Evolutionary conservation across 2,329 filamentous ascomycete genomes (phyloP), one percentile per base, ranked within the genome.

Genomic region (Phyllosticta citribraziliensis): DNA sequence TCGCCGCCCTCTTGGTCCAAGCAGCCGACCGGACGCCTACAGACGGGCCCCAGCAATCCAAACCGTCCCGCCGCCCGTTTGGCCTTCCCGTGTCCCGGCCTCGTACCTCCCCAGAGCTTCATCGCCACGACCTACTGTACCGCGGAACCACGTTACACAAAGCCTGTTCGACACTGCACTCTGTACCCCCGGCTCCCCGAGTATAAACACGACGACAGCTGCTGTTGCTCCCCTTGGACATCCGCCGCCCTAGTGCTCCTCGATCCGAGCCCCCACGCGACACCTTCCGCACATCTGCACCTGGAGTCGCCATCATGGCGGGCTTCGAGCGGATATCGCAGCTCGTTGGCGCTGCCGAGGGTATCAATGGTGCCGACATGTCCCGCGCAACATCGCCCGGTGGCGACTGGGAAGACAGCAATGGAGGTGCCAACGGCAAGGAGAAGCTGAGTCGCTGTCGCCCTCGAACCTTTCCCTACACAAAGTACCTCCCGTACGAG

Each of bases 401-500:
- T 64, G 80, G 75, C 82, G 67, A 82, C 81, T 66, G 82, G 79
- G 67, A 75, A 76, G 77, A 79, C 66, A 69, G 76, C 55, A 82
- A 84, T 68, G 80, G 80, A 65, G 69, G 76, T 63, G 66, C 73
- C 55, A 72, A 74, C 63, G 74, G 75, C 62, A 74, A 77, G 57
- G 79, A 81, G 65, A 78, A 81, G 63, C 78, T 88, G 66, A 89
- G 91, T 72, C 87, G 93, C 57, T 82, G 80, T 65, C 78, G 85
- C 65, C 90, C 91, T 40, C 86, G 94, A 64, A 97, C 94, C 27
- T 99, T 94, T 73, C 91, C 90, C 63, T 99, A 99, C 79, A 91
- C 92, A 73, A 82, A 86, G 67, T 88, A 94, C 71, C 84, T 99
- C 57, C 95, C 95, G 40, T 99, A 97, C 72, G 77, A 85, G 62